Conservation (phyloP, 192 early-diverging fungal species). For the Rhizophlyctis rosea region DNA sequence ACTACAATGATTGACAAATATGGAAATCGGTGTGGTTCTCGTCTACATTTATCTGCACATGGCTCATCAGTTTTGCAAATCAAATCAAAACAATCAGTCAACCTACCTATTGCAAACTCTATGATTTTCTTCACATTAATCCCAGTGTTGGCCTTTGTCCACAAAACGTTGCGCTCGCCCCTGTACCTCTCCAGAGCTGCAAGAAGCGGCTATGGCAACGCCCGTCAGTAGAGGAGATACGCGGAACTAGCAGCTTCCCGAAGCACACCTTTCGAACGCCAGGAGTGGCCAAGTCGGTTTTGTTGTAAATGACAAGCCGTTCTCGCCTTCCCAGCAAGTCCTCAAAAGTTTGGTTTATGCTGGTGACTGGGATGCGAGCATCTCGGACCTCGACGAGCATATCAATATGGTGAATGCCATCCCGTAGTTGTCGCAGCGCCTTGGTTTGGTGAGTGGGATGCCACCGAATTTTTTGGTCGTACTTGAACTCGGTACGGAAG, state of each 20-base stretch:
- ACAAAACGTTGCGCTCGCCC: conserved; percentile 45
- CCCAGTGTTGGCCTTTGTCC: conserved; percentile 61
- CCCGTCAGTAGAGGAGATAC: no score
- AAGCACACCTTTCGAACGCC: conserved; percentile 37
- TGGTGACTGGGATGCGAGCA: conserved; percentile 88
- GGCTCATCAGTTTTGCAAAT: background rate
- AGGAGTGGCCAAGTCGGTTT: conserved; percentile 79
- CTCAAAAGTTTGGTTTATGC: conserved; percentile 77
- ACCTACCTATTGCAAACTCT: conserved; percentile 54
- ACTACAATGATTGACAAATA: conserved; percentile 74
- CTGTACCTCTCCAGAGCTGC: conserved; percentile 39
- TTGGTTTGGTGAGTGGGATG: conserved; percentile 47
- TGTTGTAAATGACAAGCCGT: conserved; percentile 89
- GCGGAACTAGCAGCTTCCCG: no score
- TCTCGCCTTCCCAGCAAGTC: conserved; percentile 58
- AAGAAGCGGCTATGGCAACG: background rate
- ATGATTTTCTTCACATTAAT: conserved; percentile 67
- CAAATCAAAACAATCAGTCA: background rate
- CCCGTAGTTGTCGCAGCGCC: conserved; percentile 37
- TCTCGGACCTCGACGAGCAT: conserved; percentile 92
- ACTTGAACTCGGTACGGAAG: conserved; percentile 25
- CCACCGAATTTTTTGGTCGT: conserved; percentile 35
- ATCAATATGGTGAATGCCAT: conserved; percentile 60
- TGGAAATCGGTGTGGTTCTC: conserved; percentile 27
- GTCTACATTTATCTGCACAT: conserved; percentile 11